Conservation (phyloP, 176 grass and related monocot species). For the Juncus effusus region DNA sequence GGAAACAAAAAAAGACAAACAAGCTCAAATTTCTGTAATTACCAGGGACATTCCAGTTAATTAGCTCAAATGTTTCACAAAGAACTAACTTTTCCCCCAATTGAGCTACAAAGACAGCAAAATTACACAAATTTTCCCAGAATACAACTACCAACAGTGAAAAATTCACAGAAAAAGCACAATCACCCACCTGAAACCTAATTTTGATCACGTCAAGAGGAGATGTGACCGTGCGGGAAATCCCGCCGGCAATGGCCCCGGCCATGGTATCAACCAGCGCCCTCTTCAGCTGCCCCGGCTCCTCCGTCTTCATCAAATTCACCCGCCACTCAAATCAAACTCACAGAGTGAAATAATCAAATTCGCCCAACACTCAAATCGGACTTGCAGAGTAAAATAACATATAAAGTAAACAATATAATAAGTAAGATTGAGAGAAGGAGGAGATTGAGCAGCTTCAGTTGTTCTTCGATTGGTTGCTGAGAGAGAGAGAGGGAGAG, state of each 20-base stretch:
- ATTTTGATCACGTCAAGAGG: constrained; percentile 98
- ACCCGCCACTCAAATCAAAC: not conserved
- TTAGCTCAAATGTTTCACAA: not conserved
- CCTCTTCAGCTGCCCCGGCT: constrained; percentile 62
- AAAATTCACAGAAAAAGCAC: not conserved
- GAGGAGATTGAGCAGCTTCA: not conserved
- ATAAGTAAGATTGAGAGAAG: not conserved
- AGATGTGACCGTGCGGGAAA: constrained; percentile 88
- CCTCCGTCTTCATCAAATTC: constrained; percentile 30
- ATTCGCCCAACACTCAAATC: too few species aligned
- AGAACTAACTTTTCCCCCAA: not conserved
- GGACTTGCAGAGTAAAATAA: not conserved
- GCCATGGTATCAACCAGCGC: constrained; percentile 65
- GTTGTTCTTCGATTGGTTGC: too few species aligned
- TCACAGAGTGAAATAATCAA: too few species aligned
- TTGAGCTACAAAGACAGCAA: not conserved
- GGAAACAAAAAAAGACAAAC: not conserved
- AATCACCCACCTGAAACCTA: constrained; percentile 71
- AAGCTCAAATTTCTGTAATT: not conserved
- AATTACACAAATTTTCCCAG: not conserved
- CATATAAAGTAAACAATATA: not conserved
- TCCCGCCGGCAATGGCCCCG: constrained; percentile 80
- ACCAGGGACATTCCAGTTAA: not conserved
- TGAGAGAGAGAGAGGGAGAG: not conserved
- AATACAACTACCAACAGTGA: not conserved